Conservation (phyloP, 176 grass and related monocot genomes). For the Eleusine coracana region DNA sequence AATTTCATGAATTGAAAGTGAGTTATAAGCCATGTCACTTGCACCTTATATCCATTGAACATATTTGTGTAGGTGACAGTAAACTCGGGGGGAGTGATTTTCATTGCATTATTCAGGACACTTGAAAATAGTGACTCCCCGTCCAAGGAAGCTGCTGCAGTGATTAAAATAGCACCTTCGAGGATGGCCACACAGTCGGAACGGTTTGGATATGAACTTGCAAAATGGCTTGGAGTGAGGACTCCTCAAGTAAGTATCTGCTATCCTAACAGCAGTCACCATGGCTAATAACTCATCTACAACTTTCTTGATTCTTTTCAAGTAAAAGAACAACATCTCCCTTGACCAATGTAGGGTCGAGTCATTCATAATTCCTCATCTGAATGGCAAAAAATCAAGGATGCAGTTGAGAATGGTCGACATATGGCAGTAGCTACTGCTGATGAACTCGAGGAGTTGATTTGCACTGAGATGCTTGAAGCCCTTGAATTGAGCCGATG, state of each 20-base stretch:
- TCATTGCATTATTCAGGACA: conserved; percentile 75
- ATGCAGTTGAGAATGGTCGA: conserved; percentile 74
- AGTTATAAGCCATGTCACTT: neutral
- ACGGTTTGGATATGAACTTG: conserved; percentile 90
- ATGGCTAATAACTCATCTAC: conserved; percentile 19
- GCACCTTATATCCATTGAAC: neutral
- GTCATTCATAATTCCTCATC: conserved; percentile 77
- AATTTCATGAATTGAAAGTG: neutral
- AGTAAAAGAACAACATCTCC: neutral
- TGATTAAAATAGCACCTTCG: conserved; percentile 95
- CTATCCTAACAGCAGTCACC: conserved; percentile 17
- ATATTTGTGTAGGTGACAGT: conserved; percentile 72
- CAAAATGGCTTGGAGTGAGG: conserved; percentile 86
- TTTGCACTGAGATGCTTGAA: conserved; percentile 82
- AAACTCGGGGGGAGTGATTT: conserved; percentile 95
- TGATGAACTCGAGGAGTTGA: conserved; percentile 74
- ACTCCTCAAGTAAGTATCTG: conserved; percentile 77
- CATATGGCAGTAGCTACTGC: conserved; percentile 42
- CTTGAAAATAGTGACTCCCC: conserved; percentile 38
- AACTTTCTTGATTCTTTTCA: conserved; percentile 22
- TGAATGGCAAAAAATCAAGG: conserved; percentile 95
- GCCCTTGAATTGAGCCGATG: conserved; percentile 89
- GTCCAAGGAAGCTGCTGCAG: conserved; percentile 69
- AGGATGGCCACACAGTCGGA: conserved; percentile 98
- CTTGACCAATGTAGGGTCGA: conserved; percentile 61